Evolutionary conservation across 306 rosid species (phyloP).

Genomic region (Lathyrus sativus): DNA sequence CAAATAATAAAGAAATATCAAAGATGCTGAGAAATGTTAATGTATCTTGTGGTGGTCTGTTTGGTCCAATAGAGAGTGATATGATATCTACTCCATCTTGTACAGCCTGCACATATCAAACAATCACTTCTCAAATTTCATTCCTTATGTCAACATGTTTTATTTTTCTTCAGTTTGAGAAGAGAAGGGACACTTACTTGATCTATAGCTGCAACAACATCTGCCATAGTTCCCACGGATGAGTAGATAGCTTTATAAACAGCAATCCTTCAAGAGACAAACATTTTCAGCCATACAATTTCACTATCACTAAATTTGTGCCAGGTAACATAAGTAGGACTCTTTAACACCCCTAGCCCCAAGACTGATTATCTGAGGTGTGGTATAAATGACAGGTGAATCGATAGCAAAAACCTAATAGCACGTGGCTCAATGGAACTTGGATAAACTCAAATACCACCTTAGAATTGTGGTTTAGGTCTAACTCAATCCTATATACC

Average conservation of each 20-base stretch:
- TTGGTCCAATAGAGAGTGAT: conserved; percentile 78
- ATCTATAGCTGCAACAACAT: conserved; percentile 81
- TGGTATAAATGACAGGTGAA: too few species aligned
- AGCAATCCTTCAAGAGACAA: conserved; percentile 64
- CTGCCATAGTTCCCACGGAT: conserved; percentile 61
- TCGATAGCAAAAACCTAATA: too few species aligned
- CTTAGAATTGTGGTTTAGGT: too few species aligned
- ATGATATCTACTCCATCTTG: conserved; percentile 82
- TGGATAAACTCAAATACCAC: too few species aligned
- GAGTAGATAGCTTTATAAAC: conserved; percentile 86
- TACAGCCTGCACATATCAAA: conserved; percentile 51
- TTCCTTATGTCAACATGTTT: not conserved
- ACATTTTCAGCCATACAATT: not conserved
- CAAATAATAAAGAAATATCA: conserved; percentile 64
- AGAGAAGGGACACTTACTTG: conserved; percentile 47
- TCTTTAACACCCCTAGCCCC: too few species aligned
- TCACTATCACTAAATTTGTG: not conserved
- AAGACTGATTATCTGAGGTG: too few species aligned
- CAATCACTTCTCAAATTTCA: not conserved
- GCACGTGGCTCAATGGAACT: too few species aligned
- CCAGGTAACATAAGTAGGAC: not conserved
- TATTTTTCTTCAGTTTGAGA: not conserved
- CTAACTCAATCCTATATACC: too few species aligned
- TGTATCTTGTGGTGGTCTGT: conserved; percentile 58
- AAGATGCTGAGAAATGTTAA: conserved; percentile 59